Conservation (phyloP, 345 rosid species). For the Eucalyptus decipiens region DNA sequence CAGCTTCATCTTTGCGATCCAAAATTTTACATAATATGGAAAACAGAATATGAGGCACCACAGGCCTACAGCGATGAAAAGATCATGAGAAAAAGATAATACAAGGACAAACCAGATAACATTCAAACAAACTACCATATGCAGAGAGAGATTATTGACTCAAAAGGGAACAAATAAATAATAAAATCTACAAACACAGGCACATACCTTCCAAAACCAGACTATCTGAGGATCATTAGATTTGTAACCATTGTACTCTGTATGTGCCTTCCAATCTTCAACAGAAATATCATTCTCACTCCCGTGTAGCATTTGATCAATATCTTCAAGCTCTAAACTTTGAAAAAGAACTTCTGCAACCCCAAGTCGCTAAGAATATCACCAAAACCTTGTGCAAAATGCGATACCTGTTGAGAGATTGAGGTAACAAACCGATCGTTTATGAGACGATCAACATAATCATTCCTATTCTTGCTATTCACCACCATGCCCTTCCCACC, state of each 20-base stretch:
- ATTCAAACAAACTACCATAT: not conserved
- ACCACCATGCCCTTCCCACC: slow-evolving; percentile 58
- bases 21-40: not conserved
- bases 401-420: slow-evolving; percentile 47
- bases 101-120: not conserved
- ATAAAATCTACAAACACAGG: not conserved
- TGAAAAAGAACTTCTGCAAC: slow-evolving; percentile 29
- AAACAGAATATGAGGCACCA: not conserved
- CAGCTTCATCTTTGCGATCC: not conserved
- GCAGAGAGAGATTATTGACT: not conserved
- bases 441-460: slow-evolving; percentile 67
- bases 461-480: slow-evolving; percentile 60
- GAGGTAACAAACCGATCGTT: slow-evolving; percentile 47
- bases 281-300: slow-evolving; percentile 46
- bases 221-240: slow-evolving; percentile 61
- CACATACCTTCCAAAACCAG: slow-evolving; percentile 93
- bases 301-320: slow-evolving; percentile 85
- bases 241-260: slow-evolving; percentile 67
- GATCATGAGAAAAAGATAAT: not conserved
- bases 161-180: not conserved
- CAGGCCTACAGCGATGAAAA: not conserved
- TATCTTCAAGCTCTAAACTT: slow-evolving; percentile 55
- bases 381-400: slow-evolving; percentile 57
- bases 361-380: slow-evolving; percentile 37
- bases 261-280: slow-evolving; percentile 85